Percentiles rank a stretch among this genome's conserved stretches.
These are phyloP conservation scores for Penstemon newberryi DNA, from an alignment of 257 asterid genomes.

Conservation along the genomic window DNA sequence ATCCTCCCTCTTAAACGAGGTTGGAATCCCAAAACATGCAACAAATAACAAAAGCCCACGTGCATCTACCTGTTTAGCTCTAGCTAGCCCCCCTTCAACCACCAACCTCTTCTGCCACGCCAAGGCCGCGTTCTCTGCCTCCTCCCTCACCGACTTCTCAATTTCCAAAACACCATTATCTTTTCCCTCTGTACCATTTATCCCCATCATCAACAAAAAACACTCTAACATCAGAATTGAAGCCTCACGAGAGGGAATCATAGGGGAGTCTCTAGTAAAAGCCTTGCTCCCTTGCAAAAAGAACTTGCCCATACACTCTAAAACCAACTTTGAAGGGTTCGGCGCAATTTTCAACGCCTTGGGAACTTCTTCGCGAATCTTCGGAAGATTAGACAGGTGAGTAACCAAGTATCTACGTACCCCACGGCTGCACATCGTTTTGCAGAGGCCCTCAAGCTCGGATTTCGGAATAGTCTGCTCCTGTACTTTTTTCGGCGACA, in stretches of 20 bases:
- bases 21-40: conserved; percentile 70
- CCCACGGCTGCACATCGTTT: conserved; percentile 48
- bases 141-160: conserved; percentile 50
- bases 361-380: conserved; percentile 67
- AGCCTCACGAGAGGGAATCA: conserved; percentile 66
- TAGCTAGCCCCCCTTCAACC: conserved; percentile 65
- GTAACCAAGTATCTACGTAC: conserved; percentile 48
- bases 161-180: conserved; percentile 29
- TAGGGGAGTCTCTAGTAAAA: conserved; percentile 46
- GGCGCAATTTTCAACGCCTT: conserved; percentile 59
- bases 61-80: conserved; percentile 63
- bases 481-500: conserved; percentile 12
- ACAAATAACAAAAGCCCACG: conserved; percentile 76
- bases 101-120: conserved; percentile 77
- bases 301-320: conserved; percentile 69
- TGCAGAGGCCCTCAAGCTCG: conserved; percentile 59
- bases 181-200: conserved; percentile 25
- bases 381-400: conserved; percentile 35
- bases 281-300: conserved; percentile 72
- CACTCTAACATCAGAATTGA: conserved; percentile 73
- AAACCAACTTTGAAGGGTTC: conserved; percentile 59
- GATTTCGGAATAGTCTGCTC: conserved; percentile 27
- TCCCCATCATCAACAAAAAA: conserved; percentile 57
- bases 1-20: conserved; percentile 51
- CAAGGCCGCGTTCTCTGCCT: conserved; percentile 56